Conservation (phyloP, 2,329 filamentous ascomycete species). For the Pseudogymnoascus sp. region DNA sequence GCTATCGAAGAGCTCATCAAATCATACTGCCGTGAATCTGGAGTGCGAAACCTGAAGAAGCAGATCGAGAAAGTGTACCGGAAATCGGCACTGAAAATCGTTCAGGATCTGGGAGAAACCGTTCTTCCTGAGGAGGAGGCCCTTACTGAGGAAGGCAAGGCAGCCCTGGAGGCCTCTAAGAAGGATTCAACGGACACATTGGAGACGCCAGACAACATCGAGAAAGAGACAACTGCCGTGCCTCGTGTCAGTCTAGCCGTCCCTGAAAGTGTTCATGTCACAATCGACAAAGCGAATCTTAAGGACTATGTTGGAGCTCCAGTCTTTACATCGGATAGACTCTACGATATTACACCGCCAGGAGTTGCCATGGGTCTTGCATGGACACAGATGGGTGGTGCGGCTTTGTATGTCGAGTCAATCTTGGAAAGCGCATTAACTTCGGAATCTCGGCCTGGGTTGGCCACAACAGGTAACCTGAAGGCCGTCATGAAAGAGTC, state of each 20-base stretch:
- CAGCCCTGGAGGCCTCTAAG: slow-evolving; percentile 59
- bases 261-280: slow-evolving; percentile 77
- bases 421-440: slow-evolving; percentile 80
- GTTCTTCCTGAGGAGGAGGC: slow-evolving; percentile 72
- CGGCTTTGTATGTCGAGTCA: slow-evolving; percentile 93
- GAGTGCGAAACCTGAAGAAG: slow-evolving; percentile 96
- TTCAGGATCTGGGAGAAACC: slow-evolving; percentile 84
- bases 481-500: slow-evolving; percentile 98
- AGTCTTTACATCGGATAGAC: slow-evolving; percentile 86
- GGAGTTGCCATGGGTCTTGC: slow-evolving; percentile 97
- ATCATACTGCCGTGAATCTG: slow-evolving; percentile 94
- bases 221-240: slow-evolving; percentile 50
- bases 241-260: slow-evolving; percentile 73
- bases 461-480: slow-evolving; percentile 90
- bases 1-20: slow-evolving; percentile 97
- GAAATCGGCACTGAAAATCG: slow-evolving; percentile 94
- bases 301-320: slow-evolving; percentile 96
- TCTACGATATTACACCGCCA: slow-evolving; percentile 87
- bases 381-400: slow-evolving; percentile 95
- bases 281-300: slow-evolving; percentile 79
- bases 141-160: slow-evolving; percentile 77
- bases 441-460: slow-evolving; percentile 61
- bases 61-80: slow-evolving; percentile 99
- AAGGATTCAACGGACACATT: slow-evolving; percentile 57
- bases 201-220: slow-evolving; percentile 46